A percentile compares a stretch with the other conserved stretches of the same genome.
Evolutionary conservation across 2,329 filamentous ascomycete species (phyloP).

Genomic region (Diplocarpon mali): DNA sequence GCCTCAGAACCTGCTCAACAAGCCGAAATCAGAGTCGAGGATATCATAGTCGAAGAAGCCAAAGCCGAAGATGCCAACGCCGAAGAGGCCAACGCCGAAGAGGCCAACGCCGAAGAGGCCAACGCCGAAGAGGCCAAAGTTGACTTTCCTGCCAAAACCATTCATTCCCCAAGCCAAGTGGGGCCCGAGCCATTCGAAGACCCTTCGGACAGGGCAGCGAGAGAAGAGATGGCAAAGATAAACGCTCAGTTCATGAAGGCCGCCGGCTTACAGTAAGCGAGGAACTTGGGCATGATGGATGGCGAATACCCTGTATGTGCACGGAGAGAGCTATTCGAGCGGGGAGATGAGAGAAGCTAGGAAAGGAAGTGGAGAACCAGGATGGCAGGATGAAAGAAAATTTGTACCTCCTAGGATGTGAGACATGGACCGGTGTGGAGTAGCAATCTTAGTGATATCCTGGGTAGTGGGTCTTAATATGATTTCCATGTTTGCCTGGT

Average conservation of each 20-base stretch:
- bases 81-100: conserved; percentile 2
- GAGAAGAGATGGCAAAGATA: conserved; percentile 5
- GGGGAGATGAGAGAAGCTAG: background rate
- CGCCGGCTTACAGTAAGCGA: background rate
- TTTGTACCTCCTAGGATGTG: conserved; percentile 1
- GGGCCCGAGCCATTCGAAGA: background rate
- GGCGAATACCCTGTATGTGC: background rate
- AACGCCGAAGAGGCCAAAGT: conserved; percentile 3
- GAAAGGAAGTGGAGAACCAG: background rate
- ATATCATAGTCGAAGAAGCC: background rate
- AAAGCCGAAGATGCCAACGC: background rate
- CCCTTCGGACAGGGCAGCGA: conserved; percentile 1
- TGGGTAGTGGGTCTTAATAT: background rate
- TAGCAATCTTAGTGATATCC: conserved; percentile 6
- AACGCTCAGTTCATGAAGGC: conserved; percentile 6
- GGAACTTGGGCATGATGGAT: background rate
- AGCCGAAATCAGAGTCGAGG: background rate
- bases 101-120: background rate
- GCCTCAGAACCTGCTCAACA: background rate
- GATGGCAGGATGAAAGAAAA: background rate
- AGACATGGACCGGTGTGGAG: background rate
- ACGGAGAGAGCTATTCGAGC: no score
- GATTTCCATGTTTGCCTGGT: no score
- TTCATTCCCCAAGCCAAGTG: background rate
- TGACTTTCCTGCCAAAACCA: conserved; percentile 1